Conservation (phyloP, 2,329 filamentous ascomycete species). For the Fusarium heterosporum region DNA sequence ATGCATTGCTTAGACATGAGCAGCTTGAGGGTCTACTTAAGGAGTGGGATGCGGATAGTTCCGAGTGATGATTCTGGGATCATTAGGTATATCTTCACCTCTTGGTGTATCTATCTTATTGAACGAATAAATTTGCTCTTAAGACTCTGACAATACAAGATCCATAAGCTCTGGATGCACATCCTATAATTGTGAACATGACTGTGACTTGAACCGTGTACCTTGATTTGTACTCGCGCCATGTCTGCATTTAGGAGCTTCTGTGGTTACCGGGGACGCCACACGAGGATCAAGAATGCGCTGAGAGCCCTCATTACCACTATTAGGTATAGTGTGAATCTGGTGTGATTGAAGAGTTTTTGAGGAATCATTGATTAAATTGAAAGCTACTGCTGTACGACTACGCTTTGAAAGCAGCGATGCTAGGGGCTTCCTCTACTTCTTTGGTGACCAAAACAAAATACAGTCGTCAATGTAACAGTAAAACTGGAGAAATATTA, state of each 20-base stretch:
- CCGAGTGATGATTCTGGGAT: background rate
- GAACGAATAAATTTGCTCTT: no score
- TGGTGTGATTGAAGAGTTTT: background rate
- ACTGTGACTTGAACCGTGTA: background rate
- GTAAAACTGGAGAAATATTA: background rate
- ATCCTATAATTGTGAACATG: background rate
- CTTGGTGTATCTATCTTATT: no score
- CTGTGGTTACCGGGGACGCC: background rate
- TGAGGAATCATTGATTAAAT: background rate
- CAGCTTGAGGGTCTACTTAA: conserved; percentile 55
- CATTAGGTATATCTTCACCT: no score
- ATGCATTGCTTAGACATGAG: conserved; percentile 60
- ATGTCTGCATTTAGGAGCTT: background rate
- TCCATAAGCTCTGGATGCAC: background rate
- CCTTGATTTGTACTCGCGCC: background rate
- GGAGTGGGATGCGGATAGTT: conserved; percentile 24
- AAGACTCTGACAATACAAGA: background rate
- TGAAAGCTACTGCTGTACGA: background rate
- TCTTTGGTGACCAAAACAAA: background rate
- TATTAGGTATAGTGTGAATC: background rate
- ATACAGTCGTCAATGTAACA: background rate
- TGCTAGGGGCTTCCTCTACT: background rate
- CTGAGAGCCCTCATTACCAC: no score
- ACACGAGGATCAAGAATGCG: background rate
- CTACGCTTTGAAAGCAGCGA: background rate